Conservation (phyloP, 805 yeast species). For the Kluyveromyces dobzhanskii region DNA sequence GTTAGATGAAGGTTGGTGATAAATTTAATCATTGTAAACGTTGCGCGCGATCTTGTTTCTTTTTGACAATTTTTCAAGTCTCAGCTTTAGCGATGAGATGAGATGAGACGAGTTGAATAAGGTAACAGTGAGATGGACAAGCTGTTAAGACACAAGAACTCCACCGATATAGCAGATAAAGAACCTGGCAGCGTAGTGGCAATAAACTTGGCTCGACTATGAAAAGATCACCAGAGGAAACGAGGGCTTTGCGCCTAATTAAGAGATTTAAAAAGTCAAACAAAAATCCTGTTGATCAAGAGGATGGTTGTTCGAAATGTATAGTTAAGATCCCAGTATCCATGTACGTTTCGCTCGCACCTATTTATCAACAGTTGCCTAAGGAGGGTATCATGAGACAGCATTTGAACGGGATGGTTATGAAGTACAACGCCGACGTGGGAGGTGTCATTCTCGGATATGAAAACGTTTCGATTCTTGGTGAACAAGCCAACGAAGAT, state of each 20-base stretch:
- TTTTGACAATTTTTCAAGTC: neutral
- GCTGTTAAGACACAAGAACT: too few species aligned
- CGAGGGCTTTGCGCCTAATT: constrained; percentile 17
- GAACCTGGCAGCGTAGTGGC: too few species aligned
- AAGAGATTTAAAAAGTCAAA: constrained; percentile 22
- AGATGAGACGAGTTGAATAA: neutral
- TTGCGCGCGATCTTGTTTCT: neutral
- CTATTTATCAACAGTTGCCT: constrained; percentile 61
- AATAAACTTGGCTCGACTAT: too few species aligned
- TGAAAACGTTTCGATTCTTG: constrained; percentile 48
- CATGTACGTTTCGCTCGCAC: constrained; percentile 83
- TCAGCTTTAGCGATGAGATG: constrained; percentile 5
- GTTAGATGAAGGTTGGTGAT: too few species aligned
- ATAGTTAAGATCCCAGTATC: constrained; percentile 30
- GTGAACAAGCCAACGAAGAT: constrained; percentile 35
- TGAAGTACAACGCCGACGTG: constrained; percentile 67
- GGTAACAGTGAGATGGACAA: too few species aligned
- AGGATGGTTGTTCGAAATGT: constrained; percentile 27
- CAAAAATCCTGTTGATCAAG: constrained; percentile 23
- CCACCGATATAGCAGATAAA: too few species aligned
- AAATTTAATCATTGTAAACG: too few species aligned
- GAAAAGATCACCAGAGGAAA: constrained; percentile 22
- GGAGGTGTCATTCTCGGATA: constrained; percentile 83
- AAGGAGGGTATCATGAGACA: constrained; percentile 74
- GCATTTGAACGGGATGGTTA: constrained; percentile 82